phyloP scores from a whole-genome alignment of 306 rosid genomes.

The Trifolium dubium region DNA sequence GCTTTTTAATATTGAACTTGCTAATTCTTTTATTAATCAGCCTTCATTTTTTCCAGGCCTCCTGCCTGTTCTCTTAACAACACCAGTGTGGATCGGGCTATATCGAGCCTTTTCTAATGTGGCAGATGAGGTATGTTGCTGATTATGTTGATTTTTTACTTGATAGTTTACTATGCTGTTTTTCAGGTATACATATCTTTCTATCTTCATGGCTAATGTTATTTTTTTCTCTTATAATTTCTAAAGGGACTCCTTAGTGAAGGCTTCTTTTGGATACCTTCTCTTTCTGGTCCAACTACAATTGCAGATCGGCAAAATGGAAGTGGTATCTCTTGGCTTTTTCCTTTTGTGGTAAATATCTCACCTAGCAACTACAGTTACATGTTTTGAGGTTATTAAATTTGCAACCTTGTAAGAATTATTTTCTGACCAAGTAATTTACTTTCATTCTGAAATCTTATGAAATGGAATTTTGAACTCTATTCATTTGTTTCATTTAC shows the following conservation, averaged over 20 bases:
- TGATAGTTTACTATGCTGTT: conserved; percentile 1
- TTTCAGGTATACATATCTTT: conserved; percentile 21
- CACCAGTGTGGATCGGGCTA: conserved; percentile 97
- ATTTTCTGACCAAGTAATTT: conserved; percentile 19
- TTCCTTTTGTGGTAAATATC: conserved; percentile 83
- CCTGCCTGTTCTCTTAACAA: conserved; percentile 86
- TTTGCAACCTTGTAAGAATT: not conserved
- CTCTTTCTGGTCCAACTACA: conserved; percentile 96
- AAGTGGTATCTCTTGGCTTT: conserved; percentile 93
- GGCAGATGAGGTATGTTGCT: conserved; percentile 77
- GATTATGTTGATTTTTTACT: conserved; percentile 30
- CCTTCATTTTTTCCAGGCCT: conserved; percentile 60
- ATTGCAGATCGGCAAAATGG: conserved; percentile 87
- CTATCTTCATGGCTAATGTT: conserved; percentile 39
- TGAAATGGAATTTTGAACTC: conserved; percentile 14
- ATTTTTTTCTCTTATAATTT: conserved; percentile 38
- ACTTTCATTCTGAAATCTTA: conserved; percentile 13
- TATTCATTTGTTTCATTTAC: not conserved
- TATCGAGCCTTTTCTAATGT: conserved; percentile 97
- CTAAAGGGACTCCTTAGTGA: conserved; percentile 90
- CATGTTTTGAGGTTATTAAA: conserved; percentile 11
- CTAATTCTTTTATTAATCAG: not conserved
- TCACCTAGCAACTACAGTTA: conserved; percentile 37
- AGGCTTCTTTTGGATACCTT: conserved; percentile 99
- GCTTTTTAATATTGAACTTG: conserved; percentile 15